These are phyloP conservation scores for Trametes pubescens DNA, from an alignment of 1,284 basidiomycete genomes.

Conservation along the genomic window DNA sequence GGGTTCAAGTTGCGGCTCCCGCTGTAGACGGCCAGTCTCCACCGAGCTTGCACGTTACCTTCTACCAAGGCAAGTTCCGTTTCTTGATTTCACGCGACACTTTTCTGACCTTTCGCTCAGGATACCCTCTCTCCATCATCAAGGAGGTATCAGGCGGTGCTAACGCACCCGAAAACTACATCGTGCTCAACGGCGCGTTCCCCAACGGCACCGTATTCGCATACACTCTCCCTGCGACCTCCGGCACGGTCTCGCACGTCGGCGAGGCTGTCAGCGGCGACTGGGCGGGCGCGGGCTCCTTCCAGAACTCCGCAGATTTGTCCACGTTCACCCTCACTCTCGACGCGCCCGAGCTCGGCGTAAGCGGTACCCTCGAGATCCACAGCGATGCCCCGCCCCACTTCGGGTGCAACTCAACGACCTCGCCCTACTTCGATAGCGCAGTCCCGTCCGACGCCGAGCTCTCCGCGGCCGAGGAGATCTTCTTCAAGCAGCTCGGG, in stretches of 20 bases:
- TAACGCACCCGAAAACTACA: conserved; percentile 36
- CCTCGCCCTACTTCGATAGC: conserved; percentile 33
- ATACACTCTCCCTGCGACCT: conserved; percentile 30
- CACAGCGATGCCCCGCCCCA: conserved; percentile 29
- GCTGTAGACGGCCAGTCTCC: conserved; percentile 13
- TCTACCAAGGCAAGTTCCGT: conserved; percentile 20
- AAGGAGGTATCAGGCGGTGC: conserved; percentile 16
- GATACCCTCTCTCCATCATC: conserved; percentile 31
- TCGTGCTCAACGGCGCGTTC: conserved; percentile 37
- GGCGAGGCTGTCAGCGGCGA: conserved; percentile 32
- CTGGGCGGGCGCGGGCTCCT: conserved; percentile 35
- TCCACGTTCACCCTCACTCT: conserved; percentile 32
- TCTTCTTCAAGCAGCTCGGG: conserved; percentile 38
- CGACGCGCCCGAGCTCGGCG: conserved; percentile 28
- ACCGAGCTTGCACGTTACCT: conserved; percentile 21
- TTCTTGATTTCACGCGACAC: too few relatives aligned
- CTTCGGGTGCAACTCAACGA: conserved; percentile 37
- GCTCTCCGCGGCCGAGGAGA: conserved; percentile 30
- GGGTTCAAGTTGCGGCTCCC: conserved; percentile 32
- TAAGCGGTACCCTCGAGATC: conserved; percentile 32
- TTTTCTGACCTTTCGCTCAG: conserved; percentile 11
- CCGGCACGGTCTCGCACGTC: conserved; percentile 28
- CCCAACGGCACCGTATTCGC: conserved; percentile 37
- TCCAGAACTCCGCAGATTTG: conserved; percentile 32
- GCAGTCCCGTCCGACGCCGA: conserved; percentile 20